phyloP scores from a whole-genome alignment of 192 early-diverging fungal species.

The Gamsiella multidivaricata region DNA sequence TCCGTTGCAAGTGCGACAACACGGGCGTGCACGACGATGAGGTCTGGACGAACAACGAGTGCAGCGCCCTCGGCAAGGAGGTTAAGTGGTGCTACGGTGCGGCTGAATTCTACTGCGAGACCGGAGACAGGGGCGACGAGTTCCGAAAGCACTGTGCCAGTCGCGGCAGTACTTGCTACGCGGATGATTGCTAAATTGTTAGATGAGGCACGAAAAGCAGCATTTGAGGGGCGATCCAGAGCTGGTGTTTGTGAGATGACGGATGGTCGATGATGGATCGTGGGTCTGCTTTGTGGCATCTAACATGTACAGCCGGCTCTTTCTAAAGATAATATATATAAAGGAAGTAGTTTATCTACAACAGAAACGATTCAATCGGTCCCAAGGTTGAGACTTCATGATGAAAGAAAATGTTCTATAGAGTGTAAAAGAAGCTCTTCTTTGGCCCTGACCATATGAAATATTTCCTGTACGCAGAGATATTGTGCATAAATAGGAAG shows the following conservation, averaged over 20 bases:
- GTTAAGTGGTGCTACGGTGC: neutral
- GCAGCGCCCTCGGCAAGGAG: constrained; percentile 1
- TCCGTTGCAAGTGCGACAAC: constrained; percentile 1
- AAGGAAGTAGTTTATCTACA: neutral
- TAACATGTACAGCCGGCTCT: constrained; percentile 2
- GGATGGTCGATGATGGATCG: too few species aligned
- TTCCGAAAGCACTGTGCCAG: neutral
- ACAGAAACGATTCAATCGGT: too few species aligned
- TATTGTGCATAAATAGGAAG: neutral
- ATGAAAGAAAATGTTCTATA: too few species aligned
- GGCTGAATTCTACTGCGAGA: constrained; percentile 2
- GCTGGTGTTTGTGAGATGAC: too few species aligned
- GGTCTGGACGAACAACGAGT: constrained; percentile 5
- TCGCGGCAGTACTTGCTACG: neutral
- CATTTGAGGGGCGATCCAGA: too few species aligned
- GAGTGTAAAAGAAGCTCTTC: neutral
- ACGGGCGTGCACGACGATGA: neutral
- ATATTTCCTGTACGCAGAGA: neutral
- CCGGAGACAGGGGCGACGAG: neutral
- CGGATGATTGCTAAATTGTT: neutral
- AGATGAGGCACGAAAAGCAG: too few species aligned
- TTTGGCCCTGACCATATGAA: neutral
- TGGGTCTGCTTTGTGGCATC: too few species aligned
- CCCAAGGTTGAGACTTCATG: too few species aligned
- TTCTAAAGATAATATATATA: neutral